These are phyloP conservation scores for Calonectria pauciramosa DNA, from an alignment of 2,329 filamentous ascomycete species.

Conservation along the genomic window DNA sequence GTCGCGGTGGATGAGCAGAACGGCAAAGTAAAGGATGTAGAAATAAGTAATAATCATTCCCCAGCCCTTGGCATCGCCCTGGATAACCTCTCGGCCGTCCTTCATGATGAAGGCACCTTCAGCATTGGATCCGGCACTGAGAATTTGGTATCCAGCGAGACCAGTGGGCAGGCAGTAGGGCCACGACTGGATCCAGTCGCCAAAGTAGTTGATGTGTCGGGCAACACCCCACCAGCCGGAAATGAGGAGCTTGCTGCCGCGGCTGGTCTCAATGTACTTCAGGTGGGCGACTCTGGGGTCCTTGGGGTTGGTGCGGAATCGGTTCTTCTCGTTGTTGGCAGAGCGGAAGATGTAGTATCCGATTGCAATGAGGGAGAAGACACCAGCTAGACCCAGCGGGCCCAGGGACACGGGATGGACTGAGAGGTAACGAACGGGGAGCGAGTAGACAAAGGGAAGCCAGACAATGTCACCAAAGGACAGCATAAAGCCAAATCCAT, in stretches of 20 bases:
- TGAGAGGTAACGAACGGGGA: conserved; percentile 88
- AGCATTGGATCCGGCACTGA: conserved; percentile 65
- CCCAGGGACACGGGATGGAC: conserved; percentile 87
- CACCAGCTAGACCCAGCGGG: conserved; percentile 71
- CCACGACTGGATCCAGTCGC: conserved; percentile 96
- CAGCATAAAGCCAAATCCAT: conserved; percentile 97
- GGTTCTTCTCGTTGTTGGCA: conserved; percentile 96
- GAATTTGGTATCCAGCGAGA: conserved; percentile 83
- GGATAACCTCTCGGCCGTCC: conserved; percentile 75
- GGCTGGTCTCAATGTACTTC: conserved; percentile 86
- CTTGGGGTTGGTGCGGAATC: conserved; percentile 88
- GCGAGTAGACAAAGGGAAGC: conserved; percentile 90
- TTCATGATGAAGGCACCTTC: conserved; percentile 69
- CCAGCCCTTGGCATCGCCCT: conserved; percentile 82
- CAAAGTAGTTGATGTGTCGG: conserved; percentile 95
- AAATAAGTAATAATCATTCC: conserved; percentile 94
- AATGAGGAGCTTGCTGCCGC: conserved; percentile 84
- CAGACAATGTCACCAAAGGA: conserved; percentile 93
- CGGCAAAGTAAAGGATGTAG: conserved; percentile 91
- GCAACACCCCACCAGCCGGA: conserved; percentile 95
- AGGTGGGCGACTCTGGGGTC: conserved; percentile 85
- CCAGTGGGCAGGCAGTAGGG: conserved; percentile 90
- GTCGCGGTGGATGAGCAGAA: conserved; percentile 89
- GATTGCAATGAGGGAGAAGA: conserved; percentile 75
- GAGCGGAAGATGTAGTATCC: conserved; percentile 95